Evolutionary conservation across 495 filamentous ascomycete species (phyloP).

Genomic region (Podospora pseudopauciseta): DNA sequence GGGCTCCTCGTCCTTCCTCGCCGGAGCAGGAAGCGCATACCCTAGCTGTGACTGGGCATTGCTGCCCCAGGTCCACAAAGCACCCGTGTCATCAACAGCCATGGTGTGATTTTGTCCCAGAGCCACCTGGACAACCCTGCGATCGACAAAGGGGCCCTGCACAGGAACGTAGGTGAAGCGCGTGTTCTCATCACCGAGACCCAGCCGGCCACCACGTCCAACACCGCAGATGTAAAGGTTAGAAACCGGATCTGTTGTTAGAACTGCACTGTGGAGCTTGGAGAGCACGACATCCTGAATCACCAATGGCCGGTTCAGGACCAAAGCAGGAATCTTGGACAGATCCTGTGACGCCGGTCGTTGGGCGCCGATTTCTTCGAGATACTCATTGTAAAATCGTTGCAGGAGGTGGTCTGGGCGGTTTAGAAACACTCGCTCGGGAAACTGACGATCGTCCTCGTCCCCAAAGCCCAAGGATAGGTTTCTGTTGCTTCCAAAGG

Average conservation of each 20-base stretch:
- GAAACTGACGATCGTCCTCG: constrained; percentile 88
- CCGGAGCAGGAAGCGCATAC: constrained; percentile 58
- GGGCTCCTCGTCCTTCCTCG: constrained; percentile 69
- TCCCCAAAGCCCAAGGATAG: constrained; percentile 87
- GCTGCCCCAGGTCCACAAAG: constrained; percentile 89
- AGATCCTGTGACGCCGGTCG: constrained; percentile 33
- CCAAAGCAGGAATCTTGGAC: constrained; percentile 60
- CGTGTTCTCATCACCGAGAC: constrained; percentile 84
- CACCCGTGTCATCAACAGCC: constrained; percentile 74
- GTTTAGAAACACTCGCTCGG: constrained; percentile 72
- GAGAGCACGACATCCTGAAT: constrained; percentile 79
- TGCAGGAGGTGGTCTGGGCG: constrained; percentile 77
- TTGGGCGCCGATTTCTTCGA: constrained; percentile 36
- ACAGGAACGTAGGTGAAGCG: constrained; percentile 79
- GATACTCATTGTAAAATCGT: constrained; percentile 61
- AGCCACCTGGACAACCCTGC: constrained; percentile 66
- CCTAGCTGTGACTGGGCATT: constrained; percentile 86
- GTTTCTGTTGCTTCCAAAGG: constrained; percentile 95
- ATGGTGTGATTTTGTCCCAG: constrained; percentile 90
- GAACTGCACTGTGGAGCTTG: constrained; percentile 85
- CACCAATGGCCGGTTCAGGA: constrained; percentile 64
- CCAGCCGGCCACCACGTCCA: constrained; percentile 84
- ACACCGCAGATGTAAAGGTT: constrained; percentile 94
- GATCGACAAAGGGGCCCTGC: constrained; percentile 65
- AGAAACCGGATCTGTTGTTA: constrained; percentile 84